Percentiles rank a stretch among this genome's conserved stretches.
Conservation (phyloP, 192 early-diverging fungal genomes). For the Coemansia guatemalensis region DNA sequence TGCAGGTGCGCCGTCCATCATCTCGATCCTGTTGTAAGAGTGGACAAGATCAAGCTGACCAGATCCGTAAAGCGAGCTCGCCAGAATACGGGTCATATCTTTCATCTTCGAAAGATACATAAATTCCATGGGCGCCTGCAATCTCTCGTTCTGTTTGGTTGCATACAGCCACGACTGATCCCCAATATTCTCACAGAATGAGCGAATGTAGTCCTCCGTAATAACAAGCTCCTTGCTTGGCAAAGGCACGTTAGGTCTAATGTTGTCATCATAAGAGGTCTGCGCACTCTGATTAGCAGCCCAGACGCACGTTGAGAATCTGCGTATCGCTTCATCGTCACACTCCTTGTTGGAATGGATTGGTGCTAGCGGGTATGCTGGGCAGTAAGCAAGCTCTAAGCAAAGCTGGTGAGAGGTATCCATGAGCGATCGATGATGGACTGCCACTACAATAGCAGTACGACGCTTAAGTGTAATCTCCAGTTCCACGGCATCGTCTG, state of each 20-base stretch:
- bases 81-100: slow-evolving; percentile 76
- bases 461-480: slow-evolving; percentile 78
- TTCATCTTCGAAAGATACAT: slow-evolving; percentile 78
- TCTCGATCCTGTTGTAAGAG: slow-evolving; percentile 78
- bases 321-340: not conserved
- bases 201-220: slow-evolving; percentile 79
- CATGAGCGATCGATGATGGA: slow-evolving; percentile 42
- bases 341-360: slow-evolving; percentile 10
- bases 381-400: slow-evolving; percentile 13
- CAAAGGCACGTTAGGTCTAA: not conserved
- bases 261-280: slow-evolving; percentile 3
- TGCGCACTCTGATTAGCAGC: slow-evolving; percentile 8
- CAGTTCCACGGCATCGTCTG: slow-evolving; percentile 68
- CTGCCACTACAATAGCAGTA: slow-evolving; percentile 48
- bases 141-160: slow-evolving; percentile 51
- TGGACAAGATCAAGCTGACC: slow-evolving; percentile 85
- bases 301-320: slow-evolving; percentile 11
- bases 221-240: slow-evolving; percentile 8
- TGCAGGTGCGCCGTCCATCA: slow-evolving; percentile 60
- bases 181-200: slow-evolving; percentile 67
- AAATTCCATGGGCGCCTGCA: slow-evolving; percentile 84
- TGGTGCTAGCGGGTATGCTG: slow-evolving; percentile 6
- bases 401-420: slow-evolving; percentile 33
- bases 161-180: slow-evolving; percentile 62
- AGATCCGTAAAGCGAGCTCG: slow-evolving; percentile 83